These are phyloP conservation scores for Aspergillus carlsbadensis DNA, from an alignment of 495 filamentous ascomycete genomes.

Conservation along the genomic window DNA sequence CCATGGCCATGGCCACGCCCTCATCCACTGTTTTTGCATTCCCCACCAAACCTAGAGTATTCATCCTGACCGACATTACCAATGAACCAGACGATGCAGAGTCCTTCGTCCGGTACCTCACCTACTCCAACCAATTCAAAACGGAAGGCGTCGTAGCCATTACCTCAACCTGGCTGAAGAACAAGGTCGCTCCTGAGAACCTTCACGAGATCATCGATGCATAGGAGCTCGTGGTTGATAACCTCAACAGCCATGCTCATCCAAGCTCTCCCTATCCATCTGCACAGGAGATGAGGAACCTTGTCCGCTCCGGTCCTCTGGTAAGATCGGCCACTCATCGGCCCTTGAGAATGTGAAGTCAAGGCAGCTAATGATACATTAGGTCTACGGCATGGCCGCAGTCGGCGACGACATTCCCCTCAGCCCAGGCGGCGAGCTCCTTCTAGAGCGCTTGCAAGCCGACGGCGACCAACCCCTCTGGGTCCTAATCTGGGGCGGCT, in stretches of 20 bases:
- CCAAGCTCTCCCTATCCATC: conserved; percentile 32
- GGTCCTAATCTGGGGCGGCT: conserved; percentile 50
- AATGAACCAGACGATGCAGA: conserved; percentile 48
- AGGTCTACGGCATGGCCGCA: conserved; percentile 32
- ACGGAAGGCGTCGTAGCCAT: conserved; percentile 41
- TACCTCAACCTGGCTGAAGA: conserved; percentile 44
- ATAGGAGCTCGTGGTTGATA: conserved; percentile 39
- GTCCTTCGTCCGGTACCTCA: conserved; percentile 41
- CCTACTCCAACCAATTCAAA: conserved; percentile 44
- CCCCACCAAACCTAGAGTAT: conserved; percentile 34
- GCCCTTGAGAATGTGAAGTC: no score
- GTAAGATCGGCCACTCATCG: no score
- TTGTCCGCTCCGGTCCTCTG: no score
- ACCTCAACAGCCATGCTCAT: conserved; percentile 40
- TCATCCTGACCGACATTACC: conserved; percentile 45
- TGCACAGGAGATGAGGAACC: no score
- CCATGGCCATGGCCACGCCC: no score
- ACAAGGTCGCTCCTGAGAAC: conserved; percentile 31
- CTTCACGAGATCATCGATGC: conserved; percentile 41
- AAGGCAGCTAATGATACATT: no score
- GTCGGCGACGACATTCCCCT: conserved; percentile 28
- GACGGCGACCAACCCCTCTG: conserved; percentile 34
- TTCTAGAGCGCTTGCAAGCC: conserved; percentile 32
- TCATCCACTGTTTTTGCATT: no score
- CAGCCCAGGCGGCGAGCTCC: conserved; percentile 38